Conservation (phyloP, 1,284 basidiomycete species). For the Leccinum subfulvum region DNA sequence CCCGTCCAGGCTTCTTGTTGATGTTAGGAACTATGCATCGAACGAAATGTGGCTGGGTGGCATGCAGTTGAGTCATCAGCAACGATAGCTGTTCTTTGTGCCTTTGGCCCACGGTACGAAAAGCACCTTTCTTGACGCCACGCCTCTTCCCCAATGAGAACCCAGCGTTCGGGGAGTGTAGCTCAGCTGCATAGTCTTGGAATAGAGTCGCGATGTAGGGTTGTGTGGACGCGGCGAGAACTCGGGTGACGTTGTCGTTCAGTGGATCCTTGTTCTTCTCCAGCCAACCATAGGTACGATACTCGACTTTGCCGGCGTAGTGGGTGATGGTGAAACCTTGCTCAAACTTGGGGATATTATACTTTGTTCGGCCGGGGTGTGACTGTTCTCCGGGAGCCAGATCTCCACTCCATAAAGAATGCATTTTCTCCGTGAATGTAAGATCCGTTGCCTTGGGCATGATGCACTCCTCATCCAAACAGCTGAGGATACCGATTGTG, state of each 20-base stretch:
- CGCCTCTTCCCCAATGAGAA: slow-evolving; percentile 71
- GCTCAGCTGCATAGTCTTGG: slow-evolving; percentile 67
- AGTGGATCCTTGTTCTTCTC: slow-evolving; percentile 99
- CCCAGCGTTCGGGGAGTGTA: slow-evolving; percentile 35
- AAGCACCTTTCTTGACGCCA: slow-evolving; percentile 90
- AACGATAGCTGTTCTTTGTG: slow-evolving; percentile 96
- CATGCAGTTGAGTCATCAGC: slow-evolving; percentile 88
- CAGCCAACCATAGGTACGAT: slow-evolving; percentile 94
- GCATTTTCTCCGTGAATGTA: slow-evolving; percentile 93
- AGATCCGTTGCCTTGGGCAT: slow-evolving; percentile 97
- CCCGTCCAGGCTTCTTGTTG: slow-evolving; percentile 87
- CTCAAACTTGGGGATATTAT: slow-evolving; percentile 84
- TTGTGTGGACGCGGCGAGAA: slow-evolving; percentile 83
- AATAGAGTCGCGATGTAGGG: slow-evolving; percentile 84
- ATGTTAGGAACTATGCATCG: slow-evolving; percentile 97
- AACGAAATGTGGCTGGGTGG: slow-evolving; percentile 98
- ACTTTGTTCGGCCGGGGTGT: slow-evolving; percentile 81
- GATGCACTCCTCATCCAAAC: slow-evolving; percentile 97
- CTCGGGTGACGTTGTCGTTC: slow-evolving; percentile 93
- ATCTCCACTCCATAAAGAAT: slow-evolving; percentile 65
- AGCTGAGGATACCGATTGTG: slow-evolving; percentile 88
- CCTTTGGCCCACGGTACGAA: slow-evolving; percentile 92
- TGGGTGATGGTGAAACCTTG: slow-evolving; percentile 96
- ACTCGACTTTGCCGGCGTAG: slow-evolving; percentile 97
- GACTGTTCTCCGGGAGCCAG: slow-evolving; percentile 47